These are phyloP conservation scores for Aspergillus quadrilineatus DNA, from an alignment of 2,329 filamentous ascomycete species.

Conservation along the genomic window DNA sequence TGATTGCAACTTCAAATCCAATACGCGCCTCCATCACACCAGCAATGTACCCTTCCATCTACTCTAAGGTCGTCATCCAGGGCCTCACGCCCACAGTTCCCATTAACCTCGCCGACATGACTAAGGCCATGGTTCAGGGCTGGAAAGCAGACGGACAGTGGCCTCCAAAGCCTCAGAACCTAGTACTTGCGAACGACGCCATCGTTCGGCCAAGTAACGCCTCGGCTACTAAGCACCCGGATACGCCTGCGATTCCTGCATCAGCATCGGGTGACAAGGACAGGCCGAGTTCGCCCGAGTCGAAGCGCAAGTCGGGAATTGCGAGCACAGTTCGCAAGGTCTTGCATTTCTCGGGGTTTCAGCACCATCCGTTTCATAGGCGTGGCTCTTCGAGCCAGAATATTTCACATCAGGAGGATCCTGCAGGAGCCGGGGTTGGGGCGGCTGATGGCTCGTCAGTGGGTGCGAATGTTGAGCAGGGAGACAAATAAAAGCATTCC, in stretches of 20 bases:
- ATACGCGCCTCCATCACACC: conserved; percentile 76
- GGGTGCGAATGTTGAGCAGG: neutral
- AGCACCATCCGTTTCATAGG: conserved; percentile 40
- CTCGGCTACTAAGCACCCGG: conserved; percentile 8
- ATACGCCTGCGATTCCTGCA: conserved; percentile 11
- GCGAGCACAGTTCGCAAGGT: conserved; percentile 44
- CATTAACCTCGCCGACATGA: conserved; percentile 80
- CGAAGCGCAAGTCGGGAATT: conserved; percentile 34
- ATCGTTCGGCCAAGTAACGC: conserved; percentile 16
- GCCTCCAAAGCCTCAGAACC: conserved; percentile 63
- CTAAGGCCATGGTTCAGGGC: conserved; percentile 76
- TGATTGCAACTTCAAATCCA: conserved; percentile 71
- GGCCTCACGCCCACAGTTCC: conserved; percentile 80
- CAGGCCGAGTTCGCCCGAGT: conserved; percentile 21
- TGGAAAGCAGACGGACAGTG: conserved; percentile 95
- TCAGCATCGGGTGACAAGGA: conserved; percentile 12
- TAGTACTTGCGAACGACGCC: conserved; percentile 32
- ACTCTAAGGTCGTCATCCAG: conserved; percentile 82
- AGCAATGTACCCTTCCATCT: conserved; percentile 74
- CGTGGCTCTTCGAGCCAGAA: conserved; percentile 32
- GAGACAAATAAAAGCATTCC: neutral
- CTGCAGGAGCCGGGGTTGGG: neutral
- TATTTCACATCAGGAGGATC: conserved; percentile 10
- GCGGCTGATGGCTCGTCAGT: neutral
- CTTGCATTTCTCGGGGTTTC: conserved; percentile 35